These are phyloP conservation scores for Linum tenue DNA, from an alignment of 345 rosid species.

Conservation along the genomic window DNA sequence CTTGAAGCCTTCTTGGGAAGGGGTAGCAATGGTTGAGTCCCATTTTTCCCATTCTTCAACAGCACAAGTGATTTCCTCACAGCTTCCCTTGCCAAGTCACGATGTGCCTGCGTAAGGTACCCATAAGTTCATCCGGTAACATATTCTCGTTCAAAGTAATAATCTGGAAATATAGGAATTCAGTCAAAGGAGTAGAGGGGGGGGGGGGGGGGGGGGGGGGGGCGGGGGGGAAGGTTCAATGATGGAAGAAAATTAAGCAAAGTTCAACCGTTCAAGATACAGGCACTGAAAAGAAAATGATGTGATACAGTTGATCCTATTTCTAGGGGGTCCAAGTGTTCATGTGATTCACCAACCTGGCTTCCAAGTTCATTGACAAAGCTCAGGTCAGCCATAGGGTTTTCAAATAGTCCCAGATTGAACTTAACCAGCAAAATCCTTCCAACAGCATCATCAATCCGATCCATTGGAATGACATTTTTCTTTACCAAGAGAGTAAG, in stretches of 20 bases:
- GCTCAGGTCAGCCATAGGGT: constrained; percentile 26
- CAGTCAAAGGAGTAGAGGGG: not conserved
- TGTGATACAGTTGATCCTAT: not conserved
- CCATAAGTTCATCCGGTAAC: not conserved
- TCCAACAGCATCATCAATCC: constrained; percentile 26
- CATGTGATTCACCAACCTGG: constrained; percentile 15
- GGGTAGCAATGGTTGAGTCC: constrained; percentile 8
- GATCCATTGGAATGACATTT: constrained; percentile 18
- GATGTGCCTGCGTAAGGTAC: constrained; percentile 8
- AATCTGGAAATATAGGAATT: too few relatives aligned
- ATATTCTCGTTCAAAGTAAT: not conserved
- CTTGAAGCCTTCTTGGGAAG: constrained; percentile 15
- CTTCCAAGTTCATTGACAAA: constrained; percentile 25
- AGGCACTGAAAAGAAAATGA: not conserved
- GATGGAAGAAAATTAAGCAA: too few relatives aligned
- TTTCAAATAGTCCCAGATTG: constrained; percentile 22
- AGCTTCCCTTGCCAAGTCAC: constrained; percentile 21
- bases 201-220: accelerated
- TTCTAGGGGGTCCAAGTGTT: not conserved
- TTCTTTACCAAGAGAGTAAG: constrained; percentile 22
- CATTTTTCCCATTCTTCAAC: constrained; percentile 15
- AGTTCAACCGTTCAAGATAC: not conserved
- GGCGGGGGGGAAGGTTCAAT: too few relatives aligned
- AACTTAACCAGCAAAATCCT: constrained; percentile 26
- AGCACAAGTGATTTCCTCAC: constrained; percentile 24